Base-by-base conservation (phyloP, 2,329 filamentous ascomycete species). In the Neonectria coccinea region DNA sequence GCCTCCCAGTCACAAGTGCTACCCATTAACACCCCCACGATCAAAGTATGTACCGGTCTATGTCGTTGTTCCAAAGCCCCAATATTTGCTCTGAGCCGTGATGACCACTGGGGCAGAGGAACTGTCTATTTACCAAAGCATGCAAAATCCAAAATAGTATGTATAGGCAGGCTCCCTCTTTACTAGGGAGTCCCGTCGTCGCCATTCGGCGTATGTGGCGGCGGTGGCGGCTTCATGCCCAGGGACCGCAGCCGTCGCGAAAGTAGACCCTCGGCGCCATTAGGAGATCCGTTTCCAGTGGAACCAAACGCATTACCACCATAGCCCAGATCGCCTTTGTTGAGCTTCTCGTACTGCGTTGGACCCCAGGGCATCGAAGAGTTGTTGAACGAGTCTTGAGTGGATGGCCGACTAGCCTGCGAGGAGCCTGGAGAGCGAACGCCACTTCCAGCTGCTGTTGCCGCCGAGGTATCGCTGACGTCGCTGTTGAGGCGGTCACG, bases 181-280 rank as follows among this genome's bases (percentile, higher is more conserved):
- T 50, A 47, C 59, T 65, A 69, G 22, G 45, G 53, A 42, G 54
- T 52, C 45, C 48, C 20, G 29, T 56, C 45, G 10, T 57, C 54
- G 16, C 36, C 50, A 3, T 47, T 8, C 12, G 66, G 62, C 22
- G 47, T 54, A 3, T 64, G 39, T 6, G 59, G 63, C 10, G 61
- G 64, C 5, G 59, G 64, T 5, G 57, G 65, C 22, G 71, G 71
- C 62, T 83, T 77, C 25, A 83, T 83, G 41, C 88, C 91, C 6
- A 92, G 79, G 6, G 88, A 86, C 68, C 88, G 85, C 48, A 95
- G 79, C 61, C 89, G 85, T 75, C 88, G 88, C 11, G 92, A 92
- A 16, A 96, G 80, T 16, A 96, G 78, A 3, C 92, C 88, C 71
- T 93, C 90, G 5, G 86, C 83, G 1, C 79, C 79, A 22, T 63